Percentiles rank a stretch among this genome's conserved stretches.
These are phyloP conservation scores for Melanogaster broomeanus DNA, from an alignment of 768 basidiomycete species.

Conservation along the genomic window DNA sequence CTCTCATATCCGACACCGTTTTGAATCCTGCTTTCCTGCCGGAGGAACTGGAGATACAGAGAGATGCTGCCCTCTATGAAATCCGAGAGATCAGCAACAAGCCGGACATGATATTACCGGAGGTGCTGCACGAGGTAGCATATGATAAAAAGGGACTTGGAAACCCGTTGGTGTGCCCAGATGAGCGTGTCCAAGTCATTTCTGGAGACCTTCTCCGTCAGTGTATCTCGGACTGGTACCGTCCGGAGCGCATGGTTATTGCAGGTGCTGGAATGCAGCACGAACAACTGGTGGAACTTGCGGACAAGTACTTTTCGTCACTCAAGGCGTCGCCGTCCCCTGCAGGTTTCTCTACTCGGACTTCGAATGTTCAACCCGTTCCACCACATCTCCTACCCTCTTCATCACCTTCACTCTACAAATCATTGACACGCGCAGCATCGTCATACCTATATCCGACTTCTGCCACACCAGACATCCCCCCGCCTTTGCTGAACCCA, in stretches of 20 bases:
- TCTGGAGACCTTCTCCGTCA: constrained; percentile 59
- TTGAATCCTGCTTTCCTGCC: constrained; percentile 71
- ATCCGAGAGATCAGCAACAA: constrained; percentile 84
- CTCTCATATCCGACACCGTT: constrained; percentile 90
- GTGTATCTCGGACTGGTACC: constrained; percentile 81
- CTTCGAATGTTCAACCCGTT: constrained; percentile 35
- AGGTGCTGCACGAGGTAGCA: constrained; percentile 85
- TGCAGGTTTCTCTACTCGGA: constrained; percentile 23
- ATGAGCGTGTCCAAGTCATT: constrained; percentile 73
- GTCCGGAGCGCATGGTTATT: constrained; percentile 93
- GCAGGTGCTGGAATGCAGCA: constrained; percentile 94
- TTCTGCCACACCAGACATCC: constrained; percentile 14
- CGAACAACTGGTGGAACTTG: constrained; percentile 82
- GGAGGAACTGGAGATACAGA: constrained; percentile 82
- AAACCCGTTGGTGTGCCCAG: constrained; percentile 88
- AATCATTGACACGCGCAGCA: constrained; percentile 75
- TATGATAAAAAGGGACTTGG: constrained; percentile 79
- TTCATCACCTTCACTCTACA: constrained; percentile 55
- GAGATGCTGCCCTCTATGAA: constrained; percentile 89
- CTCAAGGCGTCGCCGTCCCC: constrained; percentile 43
- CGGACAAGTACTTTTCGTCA: constrained; percentile 81
- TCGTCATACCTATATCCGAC: constrained; percentile 65
- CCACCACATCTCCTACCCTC: constrained; percentile 62
- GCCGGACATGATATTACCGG: constrained; percentile 92
- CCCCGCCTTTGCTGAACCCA: constrained; percentile 14